Conservation (phyloP, 345 rosid genomes). For the Ceriops zippeliana region DNA sequence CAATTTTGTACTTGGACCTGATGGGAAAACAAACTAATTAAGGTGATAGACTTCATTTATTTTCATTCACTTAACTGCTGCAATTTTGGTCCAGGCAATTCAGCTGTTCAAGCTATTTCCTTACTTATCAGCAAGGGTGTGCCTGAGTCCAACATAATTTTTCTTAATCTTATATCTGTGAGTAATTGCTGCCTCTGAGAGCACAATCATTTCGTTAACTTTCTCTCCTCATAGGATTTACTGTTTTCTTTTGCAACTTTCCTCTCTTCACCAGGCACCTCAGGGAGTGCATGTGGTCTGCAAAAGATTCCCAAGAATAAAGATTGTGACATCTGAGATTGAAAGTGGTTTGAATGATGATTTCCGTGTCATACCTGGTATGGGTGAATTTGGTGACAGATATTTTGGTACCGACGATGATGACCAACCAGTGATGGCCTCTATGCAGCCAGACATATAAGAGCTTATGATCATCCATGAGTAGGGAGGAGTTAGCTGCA, state of each 20-base stretch:
- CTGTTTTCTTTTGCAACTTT: neutral
- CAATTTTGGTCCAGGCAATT: constrained; percentile 54
- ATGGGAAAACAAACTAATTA: too few species aligned
- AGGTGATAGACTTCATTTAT: neutral
- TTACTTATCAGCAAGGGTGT: constrained; percentile 84
- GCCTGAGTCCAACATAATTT: constrained; percentile 83
- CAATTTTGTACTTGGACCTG: too few species aligned
- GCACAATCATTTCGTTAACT: neutral
- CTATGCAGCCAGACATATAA: constrained; percentile 12
- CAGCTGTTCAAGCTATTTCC: constrained; percentile 89
- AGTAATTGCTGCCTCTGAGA: constrained; percentile 26
- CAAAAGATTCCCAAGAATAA: constrained; percentile 78
- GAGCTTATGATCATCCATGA: constrained; percentile 8
- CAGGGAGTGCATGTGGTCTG: constrained; percentile 97
- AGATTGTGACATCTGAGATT: constrained; percentile 95
- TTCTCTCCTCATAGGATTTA: neutral
- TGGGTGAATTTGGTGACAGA: constrained; percentile 98
- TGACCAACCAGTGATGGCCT: constrained; percentile 37
- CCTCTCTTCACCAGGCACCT: constrained; percentile 67
- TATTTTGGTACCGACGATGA: constrained; percentile 96
- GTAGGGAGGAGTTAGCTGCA: neutral
- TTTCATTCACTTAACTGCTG: neutral
- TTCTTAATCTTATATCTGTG: constrained; percentile 92
- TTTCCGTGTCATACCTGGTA: constrained; percentile 91
- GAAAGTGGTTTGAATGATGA: constrained; percentile 81